Percentiles rank a stretch among this genome's conserved stretches.
These are phyloP conservation scores for Hypoxylon intermedium DNA, from an alignment of 495 filamentous ascomycete species.

Conservation along the genomic window DNA sequence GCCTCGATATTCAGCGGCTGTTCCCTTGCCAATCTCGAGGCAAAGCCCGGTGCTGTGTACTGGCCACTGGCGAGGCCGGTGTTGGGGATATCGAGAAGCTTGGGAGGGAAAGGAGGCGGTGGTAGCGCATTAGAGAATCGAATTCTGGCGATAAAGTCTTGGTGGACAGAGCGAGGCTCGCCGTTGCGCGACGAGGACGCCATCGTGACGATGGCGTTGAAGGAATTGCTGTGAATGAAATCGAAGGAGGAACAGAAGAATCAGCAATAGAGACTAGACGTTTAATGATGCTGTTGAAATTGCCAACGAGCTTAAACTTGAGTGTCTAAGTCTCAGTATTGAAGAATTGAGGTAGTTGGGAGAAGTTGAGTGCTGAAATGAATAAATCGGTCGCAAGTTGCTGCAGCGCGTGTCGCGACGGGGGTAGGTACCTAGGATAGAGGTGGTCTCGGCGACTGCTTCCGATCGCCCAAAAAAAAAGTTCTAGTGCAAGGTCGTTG, in stretches of 20 bases:
- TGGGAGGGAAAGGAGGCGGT: slow-evolving; percentile 89
- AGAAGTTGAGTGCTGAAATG: background rate
- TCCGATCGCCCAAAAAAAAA: no score
- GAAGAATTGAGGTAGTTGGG: no score
- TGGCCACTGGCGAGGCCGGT: slow-evolving; percentile 79
- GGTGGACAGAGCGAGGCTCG: slow-evolving; percentile 73
- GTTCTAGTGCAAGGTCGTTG: no score
- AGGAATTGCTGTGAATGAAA: slow-evolving; percentile 9
- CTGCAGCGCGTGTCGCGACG: slow-evolving; percentile 21
- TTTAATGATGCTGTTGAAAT: background rate
- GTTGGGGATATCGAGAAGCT: slow-evolving; percentile 94
- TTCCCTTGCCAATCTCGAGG: slow-evolving; percentile 83
- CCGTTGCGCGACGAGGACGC: slow-evolving; percentile 53
- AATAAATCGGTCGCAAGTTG: slow-evolving; percentile 1
- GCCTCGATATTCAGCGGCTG: slow-evolving; percentile 96
- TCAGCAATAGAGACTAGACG: background rate
- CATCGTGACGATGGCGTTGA: slow-evolving; percentile 42
- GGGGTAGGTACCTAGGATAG: no score
- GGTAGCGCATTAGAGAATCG: slow-evolving; percentile 94
- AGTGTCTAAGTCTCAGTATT: no score
- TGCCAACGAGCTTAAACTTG: background rate
- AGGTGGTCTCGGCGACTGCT: no score
- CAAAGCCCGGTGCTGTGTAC: slow-evolving; percentile 87
- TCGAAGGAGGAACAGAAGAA: background rate
- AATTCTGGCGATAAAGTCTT: slow-evolving; percentile 95